These are phyloP conservation scores for Volvariella volvacea DNA, from an alignment of 1,284 basidiomycete genomes.

Conservation along the genomic window DNA sequence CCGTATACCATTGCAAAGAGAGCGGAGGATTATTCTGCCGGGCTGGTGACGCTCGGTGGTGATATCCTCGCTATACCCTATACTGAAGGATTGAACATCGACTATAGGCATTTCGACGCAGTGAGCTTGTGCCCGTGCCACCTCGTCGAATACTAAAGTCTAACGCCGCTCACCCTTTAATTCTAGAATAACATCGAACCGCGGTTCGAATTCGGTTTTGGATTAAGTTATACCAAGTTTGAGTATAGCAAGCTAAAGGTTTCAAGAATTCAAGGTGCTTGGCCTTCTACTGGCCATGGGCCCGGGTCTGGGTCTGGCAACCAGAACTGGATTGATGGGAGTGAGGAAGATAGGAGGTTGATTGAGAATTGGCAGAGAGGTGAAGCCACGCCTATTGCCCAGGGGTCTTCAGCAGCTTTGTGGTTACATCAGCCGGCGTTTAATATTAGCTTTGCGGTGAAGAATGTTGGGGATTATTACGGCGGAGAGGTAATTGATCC, in stretches of 20 bases:
- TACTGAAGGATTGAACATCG: conserved; percentile 68
- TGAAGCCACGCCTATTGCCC: conserved; percentile 36
- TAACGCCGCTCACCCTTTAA: neutral
- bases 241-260: conserved; percentile 52
- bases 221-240: conserved; percentile 81
- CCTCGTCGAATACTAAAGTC: neutral
- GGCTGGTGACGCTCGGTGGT: conserved; percentile 40
- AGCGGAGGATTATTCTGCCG: conserved; percentile 58
- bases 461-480: conserved; percentile 47
- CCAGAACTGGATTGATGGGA: conserved; percentile 22
- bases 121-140: conserved; percentile 26
- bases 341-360: conserved; percentile 17
- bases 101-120: conserved; percentile 71
- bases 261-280: conserved; percentile 22
- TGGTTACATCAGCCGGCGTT: conserved; percentile 63
- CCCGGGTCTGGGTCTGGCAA: no score
- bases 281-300: no score
- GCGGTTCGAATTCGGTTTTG: conserved; percentile 77
- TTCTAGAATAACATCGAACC: conserved; percentile 45
- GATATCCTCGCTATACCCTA: conserved; percentile 54
- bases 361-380: conserved; percentile 51
- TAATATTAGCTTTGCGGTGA: conserved; percentile 50
- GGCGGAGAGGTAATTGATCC: conserved; percentile 45
- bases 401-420: conserved; percentile 47
- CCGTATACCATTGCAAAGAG: conserved; percentile 80